A percentile compares a stretch with the other conserved stretches of the same genome.
These are phyloP conservation scores for Myxozyma neotropica DNA, from an alignment of 805 yeast genomes.

Conservation along the genomic window DNA sequence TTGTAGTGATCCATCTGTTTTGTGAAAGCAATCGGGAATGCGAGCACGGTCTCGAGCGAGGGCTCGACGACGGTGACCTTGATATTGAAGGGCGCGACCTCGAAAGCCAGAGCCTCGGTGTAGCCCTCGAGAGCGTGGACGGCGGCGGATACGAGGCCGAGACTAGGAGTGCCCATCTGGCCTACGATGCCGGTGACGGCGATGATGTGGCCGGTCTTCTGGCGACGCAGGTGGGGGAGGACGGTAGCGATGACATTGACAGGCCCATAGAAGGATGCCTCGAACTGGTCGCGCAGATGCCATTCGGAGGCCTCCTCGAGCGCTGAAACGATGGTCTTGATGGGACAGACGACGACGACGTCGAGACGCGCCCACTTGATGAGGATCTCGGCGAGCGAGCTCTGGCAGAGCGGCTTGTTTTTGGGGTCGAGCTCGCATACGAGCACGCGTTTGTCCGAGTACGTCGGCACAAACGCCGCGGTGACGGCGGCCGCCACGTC, in stretches of 20 bases:
- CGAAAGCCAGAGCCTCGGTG: constrained; percentile 40
- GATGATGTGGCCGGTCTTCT: constrained; percentile 40
- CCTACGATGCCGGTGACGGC: constrained; percentile 39
- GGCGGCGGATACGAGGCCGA: constrained; percentile 39
- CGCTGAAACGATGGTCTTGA: constrained; percentile 30
- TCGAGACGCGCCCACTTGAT: constrained; percentile 31
- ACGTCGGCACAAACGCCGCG: constrained; percentile 15
- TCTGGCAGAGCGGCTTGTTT: constrained; percentile 36
- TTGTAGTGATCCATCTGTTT: constrained; percentile 23
- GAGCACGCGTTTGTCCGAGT: constrained; percentile 20
- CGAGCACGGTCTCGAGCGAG: constrained; percentile 36
- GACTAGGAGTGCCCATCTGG: constrained; percentile 38
- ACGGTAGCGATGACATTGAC: constrained; percentile 37
- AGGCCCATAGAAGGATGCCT: constrained; percentile 35
- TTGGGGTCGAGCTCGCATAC: constrained; percentile 32
- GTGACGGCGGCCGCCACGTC: not conserved
- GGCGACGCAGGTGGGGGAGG: constrained; percentile 37
- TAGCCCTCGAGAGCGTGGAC: constrained; percentile 43
- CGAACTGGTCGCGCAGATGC: constrained; percentile 36
- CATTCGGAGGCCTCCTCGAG: constrained; percentile 35
- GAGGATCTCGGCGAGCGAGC: constrained; percentile 26
- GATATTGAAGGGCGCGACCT: constrained; percentile 37
- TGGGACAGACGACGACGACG: constrained; percentile 21
- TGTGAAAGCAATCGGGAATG: constrained; percentile 30
- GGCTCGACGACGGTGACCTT: constrained; percentile 41